phyloP scores from a whole-genome alignment of 495 filamentous ascomycete genomes.

The Cercophora samala region DNA sequence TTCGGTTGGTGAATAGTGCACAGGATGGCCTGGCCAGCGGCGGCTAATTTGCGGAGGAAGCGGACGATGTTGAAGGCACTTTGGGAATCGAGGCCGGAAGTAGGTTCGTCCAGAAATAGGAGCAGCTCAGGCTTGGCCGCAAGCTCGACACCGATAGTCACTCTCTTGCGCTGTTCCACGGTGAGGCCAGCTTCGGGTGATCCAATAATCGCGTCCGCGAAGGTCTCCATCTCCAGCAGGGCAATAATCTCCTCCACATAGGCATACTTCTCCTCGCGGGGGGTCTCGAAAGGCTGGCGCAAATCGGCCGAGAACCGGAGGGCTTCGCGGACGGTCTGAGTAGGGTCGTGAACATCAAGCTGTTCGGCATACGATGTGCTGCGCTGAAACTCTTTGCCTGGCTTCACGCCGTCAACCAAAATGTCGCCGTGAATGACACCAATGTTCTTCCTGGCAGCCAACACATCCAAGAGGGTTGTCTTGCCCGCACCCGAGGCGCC shows the following conservation, averaged over 20 bases:
- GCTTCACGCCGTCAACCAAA: constrained; percentile 66
- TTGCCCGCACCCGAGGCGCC: constrained; percentile 85
- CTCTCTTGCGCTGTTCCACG: constrained; percentile 86
- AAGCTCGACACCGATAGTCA: constrained; percentile 86
- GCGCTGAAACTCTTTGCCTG: constrained; percentile 70
- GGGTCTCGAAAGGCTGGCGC: constrained; percentile 67
- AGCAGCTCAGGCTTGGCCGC: constrained; percentile 82
- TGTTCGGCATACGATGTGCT: constrained; percentile 82
- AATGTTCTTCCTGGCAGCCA: constrained; percentile 73
- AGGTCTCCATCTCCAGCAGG: constrained; percentile 75
- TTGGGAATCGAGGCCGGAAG: constrained; percentile 80
- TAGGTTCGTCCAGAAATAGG: constrained; percentile 88
- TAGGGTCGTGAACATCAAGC: constrained; percentile 73
- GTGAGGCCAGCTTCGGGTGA: constrained; percentile 72
- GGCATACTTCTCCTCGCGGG: constrained; percentile 68
- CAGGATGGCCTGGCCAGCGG: constrained; percentile 80
- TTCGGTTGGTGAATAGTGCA: constrained; percentile 93
- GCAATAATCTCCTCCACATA: constrained; percentile 83
- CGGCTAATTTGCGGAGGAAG: constrained; percentile 80
- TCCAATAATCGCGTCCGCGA: constrained; percentile 84
- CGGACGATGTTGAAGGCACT: constrained; percentile 85
- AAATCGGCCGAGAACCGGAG: constrained; percentile 79
- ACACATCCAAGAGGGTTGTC: constrained; percentile 75
- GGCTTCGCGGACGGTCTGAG: constrained; percentile 79
- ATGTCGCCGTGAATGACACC: constrained; percentile 73